Conservation (phyloP, 768 basidiomycete genomes). For the Tylopilus rubrobrunneus region DNA sequence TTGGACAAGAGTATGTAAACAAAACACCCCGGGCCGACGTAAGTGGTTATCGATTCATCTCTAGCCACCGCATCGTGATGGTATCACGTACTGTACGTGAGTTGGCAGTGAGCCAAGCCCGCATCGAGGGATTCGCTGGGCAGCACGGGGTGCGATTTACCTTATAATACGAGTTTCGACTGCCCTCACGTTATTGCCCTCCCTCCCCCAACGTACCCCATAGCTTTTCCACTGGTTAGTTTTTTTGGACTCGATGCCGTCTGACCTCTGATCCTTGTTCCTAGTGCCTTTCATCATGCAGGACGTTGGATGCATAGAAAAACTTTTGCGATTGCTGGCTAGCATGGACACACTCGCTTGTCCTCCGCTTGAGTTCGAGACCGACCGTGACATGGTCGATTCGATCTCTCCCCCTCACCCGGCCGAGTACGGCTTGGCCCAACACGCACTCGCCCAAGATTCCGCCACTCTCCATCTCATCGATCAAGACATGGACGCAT, state of each 20-base stretch:
- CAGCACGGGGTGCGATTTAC: background rate
- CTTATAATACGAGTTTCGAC: constrained; percentile 5
- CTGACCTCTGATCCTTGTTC: background rate
- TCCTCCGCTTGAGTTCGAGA: constrained; percentile 1
- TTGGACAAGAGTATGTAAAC: background rate
- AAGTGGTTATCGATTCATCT: constrained; percentile 7
- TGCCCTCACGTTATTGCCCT: too few species aligned
- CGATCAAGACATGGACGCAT: constrained; percentile 16
- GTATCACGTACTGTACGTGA: background rate
- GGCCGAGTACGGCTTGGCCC: constrained; percentile 18
- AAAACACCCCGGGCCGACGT: background rate
- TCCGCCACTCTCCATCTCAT: constrained; percentile 13
- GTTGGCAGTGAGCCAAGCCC: constrained; percentile 12
- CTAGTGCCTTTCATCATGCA: constrained; percentile 6
- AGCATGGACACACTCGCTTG: background rate
- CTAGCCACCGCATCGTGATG: constrained; percentile 1
- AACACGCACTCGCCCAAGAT: constrained; percentile 18
- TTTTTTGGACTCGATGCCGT: background rate
- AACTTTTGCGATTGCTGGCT: background rate
- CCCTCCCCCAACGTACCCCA: background rate
- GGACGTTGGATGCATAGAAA: background rate
- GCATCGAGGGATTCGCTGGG: background rate
- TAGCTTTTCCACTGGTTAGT: constrained; percentile 5
- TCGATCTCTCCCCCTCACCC: constrained; percentile 20
- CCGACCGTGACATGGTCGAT: constrained; percentile 18